phyloP scores from a whole-genome alignment of 768 basidiomycete genomes.

The Cystoderma amianthinum region DNA sequence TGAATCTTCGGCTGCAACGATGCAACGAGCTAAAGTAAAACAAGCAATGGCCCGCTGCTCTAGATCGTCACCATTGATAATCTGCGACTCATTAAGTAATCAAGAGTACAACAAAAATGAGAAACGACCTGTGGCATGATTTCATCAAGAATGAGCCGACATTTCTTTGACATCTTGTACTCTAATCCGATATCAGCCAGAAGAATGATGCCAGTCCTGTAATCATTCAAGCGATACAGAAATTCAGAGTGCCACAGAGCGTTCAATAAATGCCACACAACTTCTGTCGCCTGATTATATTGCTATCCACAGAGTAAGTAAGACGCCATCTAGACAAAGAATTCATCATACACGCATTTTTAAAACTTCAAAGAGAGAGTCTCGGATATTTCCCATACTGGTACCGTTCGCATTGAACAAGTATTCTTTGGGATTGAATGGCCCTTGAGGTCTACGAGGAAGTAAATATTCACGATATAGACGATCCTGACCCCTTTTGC shows the following conservation, averaged over 20 bases:
- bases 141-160: slow-evolving; percentile 61
- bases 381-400: slow-evolving; percentile 32
- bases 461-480: slow-evolving; percentile 61
- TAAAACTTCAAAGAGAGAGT: slow-evolving; percentile 37
- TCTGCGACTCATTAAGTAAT: slow-evolving; percentile 24
- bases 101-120: background rate
- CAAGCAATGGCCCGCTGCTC: slow-evolving; percentile 75
- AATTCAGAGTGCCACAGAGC: slow-evolving; percentile 80
- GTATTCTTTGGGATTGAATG: slow-evolving; percentile 52
- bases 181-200: slow-evolving; percentile 77
- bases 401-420: slow-evolving; percentile 34
- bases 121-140: slow-evolving; percentile 71
- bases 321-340: too few relatives aligned
- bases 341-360: slow-evolving; percentile 32
- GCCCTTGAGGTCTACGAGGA: slow-evolving; percentile 49
- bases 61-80: slow-evolving; percentile 64
- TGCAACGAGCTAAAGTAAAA: slow-evolving; percentile 68
- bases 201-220: slow-evolving; percentile 62
- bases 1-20: slow-evolving; percentile 49
- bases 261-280: slow-evolving; percentile 61
- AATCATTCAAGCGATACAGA: slow-evolving; percentile 57
- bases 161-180: slow-evolving; percentile 66
- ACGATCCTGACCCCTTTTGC: slow-evolving; percentile 54
- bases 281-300: slow-evolving; percentile 52
- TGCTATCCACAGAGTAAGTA: too few relatives aligned